Evolutionary conservation across 805 yeast species (phyloP), one percentile per base, ranked within the genome.

Genomic region (Candida morakotiae): DNA sequence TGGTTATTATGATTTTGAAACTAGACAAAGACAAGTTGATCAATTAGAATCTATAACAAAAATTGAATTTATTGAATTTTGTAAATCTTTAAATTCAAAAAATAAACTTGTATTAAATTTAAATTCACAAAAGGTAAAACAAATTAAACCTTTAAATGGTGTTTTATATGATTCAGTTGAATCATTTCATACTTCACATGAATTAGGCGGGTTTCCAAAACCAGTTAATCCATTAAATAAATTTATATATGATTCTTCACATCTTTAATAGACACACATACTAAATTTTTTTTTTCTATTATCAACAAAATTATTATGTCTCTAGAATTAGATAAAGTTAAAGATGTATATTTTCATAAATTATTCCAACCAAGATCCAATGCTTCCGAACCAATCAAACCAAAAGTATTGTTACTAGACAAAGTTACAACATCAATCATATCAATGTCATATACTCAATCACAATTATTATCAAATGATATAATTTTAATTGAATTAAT

Each of bases 401-500:
- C 89, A 41, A 78, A 78, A 46, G 95, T 89, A 20, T 67, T 93
- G 25, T 67, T 93, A 27, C 71, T 93, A 39, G 98, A 93, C 54
- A 67, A 74, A 35, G 70, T 71, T 45, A 91, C 98, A 48, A 85
- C 94, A 5, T 72, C 88, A 0, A 79, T 88, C 17, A 76, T 93
- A 16, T 87, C 97, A n/a, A 71, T 93, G 75, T 79, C 84, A 48
- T 77, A 94, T 20, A 84, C 96, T 2, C 98, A 93, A 56, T 81
- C 94, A 2, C 84, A 81, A 39, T 69, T 93, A 31, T 70, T 93
- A 26, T 79, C 83, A 46, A 76, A 86, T 48, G 95, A 91, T 44
- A 77, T 93, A n/a, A 87, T 85, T 42, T 68, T 93, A 34, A 81
- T 87, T 31, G 96, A 87, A 51, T 52, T 61, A 46, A 49, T 67